Conservation (phyloP, 805 yeast genomes). For the Zygoascus bituminiphila region DNA sequence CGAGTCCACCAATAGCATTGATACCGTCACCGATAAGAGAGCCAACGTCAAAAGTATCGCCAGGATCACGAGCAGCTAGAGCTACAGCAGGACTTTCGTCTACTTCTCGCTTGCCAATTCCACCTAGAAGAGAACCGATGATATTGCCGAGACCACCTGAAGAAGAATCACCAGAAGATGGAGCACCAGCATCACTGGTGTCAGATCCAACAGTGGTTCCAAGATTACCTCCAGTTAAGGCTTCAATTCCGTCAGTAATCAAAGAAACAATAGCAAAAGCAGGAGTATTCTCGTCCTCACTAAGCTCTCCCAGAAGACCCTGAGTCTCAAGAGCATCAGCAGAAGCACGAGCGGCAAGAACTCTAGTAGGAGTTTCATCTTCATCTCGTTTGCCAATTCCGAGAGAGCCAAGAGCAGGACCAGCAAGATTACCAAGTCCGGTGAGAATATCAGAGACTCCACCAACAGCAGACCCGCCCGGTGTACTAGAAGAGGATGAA, state of each 20-base stretch:
- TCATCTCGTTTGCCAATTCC: background rate
- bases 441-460: background rate
- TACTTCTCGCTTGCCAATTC: no score
- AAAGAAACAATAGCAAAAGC: slow-evolving; percentile 2
- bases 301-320: background rate
- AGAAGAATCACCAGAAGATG: background rate
- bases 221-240: background rate
- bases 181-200: background rate
- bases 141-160: background rate
- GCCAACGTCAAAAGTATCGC: no score
- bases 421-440: background rate
- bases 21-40: no score
- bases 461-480: background rate
- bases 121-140: no score
- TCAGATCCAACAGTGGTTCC: background rate
- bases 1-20: no score
- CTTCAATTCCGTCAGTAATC: background rate
- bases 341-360: background rate
- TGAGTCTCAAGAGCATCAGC: background rate
- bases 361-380: background rate
- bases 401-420: background rate
- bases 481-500: background rate
- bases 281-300: background rate
- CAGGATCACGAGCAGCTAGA: no score
- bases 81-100: no score